Conservation (phyloP, 2,329 filamentous ascomycete genomes). For the Aspergillus tamarii region DNA sequence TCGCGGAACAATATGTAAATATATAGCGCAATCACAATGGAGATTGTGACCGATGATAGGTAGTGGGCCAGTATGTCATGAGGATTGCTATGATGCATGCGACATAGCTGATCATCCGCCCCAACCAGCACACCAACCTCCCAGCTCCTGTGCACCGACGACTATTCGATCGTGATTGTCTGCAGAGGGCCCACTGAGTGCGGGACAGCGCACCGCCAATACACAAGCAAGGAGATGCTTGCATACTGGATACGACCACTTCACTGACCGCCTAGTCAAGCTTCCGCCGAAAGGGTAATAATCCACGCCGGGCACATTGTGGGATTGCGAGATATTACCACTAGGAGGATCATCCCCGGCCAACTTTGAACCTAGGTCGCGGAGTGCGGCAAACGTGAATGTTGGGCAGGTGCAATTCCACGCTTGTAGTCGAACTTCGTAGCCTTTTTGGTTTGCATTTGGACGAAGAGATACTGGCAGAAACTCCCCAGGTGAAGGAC, state of each 20-base stretch:
- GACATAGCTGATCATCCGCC: constrained; percentile 32
- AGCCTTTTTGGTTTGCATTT: constrained; percentile 45
- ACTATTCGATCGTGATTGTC: constrained; percentile 48
- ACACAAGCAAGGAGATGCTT: constrained; percentile 89
- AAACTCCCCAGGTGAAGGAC: constrained; percentile 23
- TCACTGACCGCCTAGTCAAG: constrained; percentile 26
- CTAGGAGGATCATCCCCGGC: constrained; percentile 15
- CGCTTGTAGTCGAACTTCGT: constrained; percentile 71
- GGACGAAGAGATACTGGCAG: neutral
- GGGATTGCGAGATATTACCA: neutral
- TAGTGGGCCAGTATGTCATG: neutral
- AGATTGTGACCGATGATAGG: neutral
- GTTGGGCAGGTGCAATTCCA: constrained; percentile 93
- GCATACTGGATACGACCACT: constrained; percentile 57
- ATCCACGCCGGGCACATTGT: neutral
- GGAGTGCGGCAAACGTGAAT: constrained; percentile 76
- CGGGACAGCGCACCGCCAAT: constrained; percentile 67
- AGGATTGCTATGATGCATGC: neutral
- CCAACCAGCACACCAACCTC: constrained; percentile 65
- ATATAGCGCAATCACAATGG: neutral
- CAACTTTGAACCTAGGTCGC: constrained; percentile 37
- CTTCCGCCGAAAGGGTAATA: constrained; percentile 44
- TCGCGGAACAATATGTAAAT: neutral
- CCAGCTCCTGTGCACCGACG: constrained; percentile 68
- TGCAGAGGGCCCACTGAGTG: constrained; percentile 60